Evolutionary conservation across 352 stramenopile species (phyloP).

Genomic region (Phytophthora pini): DNA sequence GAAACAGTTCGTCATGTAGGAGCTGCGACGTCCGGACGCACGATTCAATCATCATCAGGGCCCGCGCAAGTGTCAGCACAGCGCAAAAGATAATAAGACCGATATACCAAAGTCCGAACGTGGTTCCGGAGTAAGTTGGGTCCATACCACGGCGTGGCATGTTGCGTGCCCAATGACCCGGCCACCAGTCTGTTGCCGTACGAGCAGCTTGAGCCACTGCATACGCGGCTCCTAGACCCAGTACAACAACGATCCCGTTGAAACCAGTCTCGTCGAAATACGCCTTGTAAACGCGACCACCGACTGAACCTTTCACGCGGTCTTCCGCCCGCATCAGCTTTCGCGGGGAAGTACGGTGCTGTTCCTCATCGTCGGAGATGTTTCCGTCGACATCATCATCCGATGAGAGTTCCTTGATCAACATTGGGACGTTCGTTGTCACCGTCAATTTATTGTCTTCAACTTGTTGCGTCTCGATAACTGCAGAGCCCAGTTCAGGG

Average conservation of each 20-base stretch:
- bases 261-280: background rate
- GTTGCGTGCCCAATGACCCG: background rate
- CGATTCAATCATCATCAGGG: background rate
- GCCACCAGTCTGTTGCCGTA: background rate
- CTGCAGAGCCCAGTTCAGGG: constrained; percentile 28
- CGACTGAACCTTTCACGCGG: background rate
- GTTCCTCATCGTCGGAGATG: background rate
- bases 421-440: background rate
- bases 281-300: background rate
- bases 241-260: background rate
- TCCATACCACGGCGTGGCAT: background rate
- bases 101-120: background rate
- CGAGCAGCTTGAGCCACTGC: background rate
- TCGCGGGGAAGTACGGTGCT: background rate
- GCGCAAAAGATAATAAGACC: background rate
- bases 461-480: background rate
- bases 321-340: background rate
- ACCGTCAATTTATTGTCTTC: background rate
- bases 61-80: background rate
- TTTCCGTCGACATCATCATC: constrained; percentile 4
- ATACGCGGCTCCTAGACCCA: background rate
- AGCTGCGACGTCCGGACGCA: background rate
- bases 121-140: background rate
- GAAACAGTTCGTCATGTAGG: background rate
- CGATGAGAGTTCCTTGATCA: background rate